These are phyloP conservation scores for Trametes pubescens DNA, from an alignment of 1,284 basidiomycete species.

Conservation along the genomic window DNA sequence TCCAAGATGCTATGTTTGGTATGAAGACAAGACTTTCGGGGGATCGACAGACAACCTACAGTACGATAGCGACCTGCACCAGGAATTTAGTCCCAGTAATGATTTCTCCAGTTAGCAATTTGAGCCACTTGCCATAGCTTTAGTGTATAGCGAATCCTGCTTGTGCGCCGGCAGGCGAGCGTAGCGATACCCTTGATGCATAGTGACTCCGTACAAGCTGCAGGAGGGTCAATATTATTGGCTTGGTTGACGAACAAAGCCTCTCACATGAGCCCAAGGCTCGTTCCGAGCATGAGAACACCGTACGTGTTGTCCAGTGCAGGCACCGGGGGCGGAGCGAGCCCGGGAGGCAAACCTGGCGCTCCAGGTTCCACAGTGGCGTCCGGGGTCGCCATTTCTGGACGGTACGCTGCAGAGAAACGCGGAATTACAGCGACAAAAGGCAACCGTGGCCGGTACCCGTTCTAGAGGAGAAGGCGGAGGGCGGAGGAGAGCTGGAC, in stretches of 20 bases:
- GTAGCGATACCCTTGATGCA: slow-evolving; percentile 10
- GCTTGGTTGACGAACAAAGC: not conserved
- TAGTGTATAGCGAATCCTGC: not conserved
- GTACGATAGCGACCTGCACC: not conserved
- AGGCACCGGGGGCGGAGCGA: not conserved
- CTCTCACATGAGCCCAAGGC: slow-evolving; percentile 9
- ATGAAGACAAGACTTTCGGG: not conserved
- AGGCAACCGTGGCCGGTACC: no score
- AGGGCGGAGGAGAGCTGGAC: no score
- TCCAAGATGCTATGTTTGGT: not conserved
- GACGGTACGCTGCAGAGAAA: not conserved
- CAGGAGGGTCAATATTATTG: not conserved
- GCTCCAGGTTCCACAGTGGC: not conserved
- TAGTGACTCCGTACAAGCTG: not conserved
- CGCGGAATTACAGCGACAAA: not conserved
- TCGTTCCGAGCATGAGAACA: slow-evolving; percentile 1
- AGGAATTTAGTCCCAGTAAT: not conserved
- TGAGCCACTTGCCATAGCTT: not conserved
- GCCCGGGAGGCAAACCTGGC: not conserved
- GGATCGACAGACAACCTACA: not conserved
- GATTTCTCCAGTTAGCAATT: not conserved
- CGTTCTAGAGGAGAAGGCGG: not conserved
- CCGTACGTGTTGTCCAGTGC: slow-evolving; percentile 5
- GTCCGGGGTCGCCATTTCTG: not conserved
- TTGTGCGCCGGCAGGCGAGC: not conserved